Evolutionary conservation across 1,284 basidiomycete species (phyloP).

Genomic region (Ustilago lituana): DNA sequence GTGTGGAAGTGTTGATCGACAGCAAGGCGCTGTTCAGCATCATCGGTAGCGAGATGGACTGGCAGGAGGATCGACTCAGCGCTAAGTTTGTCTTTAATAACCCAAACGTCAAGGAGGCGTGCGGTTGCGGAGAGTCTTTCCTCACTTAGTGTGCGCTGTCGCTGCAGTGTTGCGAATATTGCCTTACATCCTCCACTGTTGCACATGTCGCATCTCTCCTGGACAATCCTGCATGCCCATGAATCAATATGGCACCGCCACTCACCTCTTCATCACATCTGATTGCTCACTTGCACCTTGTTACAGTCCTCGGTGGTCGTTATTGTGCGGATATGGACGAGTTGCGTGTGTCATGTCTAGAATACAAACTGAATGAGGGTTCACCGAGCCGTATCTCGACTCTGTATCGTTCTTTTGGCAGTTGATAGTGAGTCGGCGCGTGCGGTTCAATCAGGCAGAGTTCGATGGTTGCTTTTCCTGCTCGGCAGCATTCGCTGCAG

Average conservation of each 20-base stretch:
- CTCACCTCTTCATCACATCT: background rate
- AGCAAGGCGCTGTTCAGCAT: constrained; percentile 97
- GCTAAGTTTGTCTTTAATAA: constrained; percentile 91
- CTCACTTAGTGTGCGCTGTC: too few species aligned
- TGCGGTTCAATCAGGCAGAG: too few species aligned
- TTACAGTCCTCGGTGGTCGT: too few species aligned
- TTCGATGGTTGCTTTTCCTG: too few species aligned
- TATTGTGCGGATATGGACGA: too few species aligned
- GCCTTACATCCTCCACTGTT: too few species aligned
- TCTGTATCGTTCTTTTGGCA: too few species aligned
- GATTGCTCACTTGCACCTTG: too few species aligned
- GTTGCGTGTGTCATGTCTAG: constrained; percentile 10
- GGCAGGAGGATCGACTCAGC: constrained; percentile 76
- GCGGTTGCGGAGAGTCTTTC: constrained; percentile 87
- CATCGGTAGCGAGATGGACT: constrained; percentile 98
- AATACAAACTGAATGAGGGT: constrained; percentile 8
- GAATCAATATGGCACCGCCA: background rate
- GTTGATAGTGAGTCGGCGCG: too few species aligned
- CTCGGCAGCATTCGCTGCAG: background rate
- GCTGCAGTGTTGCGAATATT: too few species aligned
- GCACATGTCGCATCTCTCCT: background rate
- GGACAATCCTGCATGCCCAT: background rate
- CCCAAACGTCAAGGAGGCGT: constrained; percentile 79
- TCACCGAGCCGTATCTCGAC: background rate
- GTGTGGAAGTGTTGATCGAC: constrained; percentile 90